These are phyloP conservation scores for Corylus americana DNA, from an alignment of 306 rosid genomes.

Conservation along the genomic window DNA sequence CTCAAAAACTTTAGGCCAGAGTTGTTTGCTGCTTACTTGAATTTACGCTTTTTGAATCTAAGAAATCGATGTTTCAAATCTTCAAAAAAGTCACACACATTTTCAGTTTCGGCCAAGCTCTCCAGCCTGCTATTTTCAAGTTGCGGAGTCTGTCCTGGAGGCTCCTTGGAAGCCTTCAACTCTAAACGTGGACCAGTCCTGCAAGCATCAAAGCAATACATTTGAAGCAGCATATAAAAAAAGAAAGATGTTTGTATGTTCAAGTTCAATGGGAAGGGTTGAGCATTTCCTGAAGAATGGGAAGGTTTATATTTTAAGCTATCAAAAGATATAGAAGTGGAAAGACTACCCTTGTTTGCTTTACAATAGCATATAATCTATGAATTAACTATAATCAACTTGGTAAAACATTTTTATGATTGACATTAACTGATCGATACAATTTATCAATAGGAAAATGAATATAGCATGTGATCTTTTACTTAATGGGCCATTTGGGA, in stretches of 20 bases:
- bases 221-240: not conserved
- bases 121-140: slow-evolving; percentile 41
- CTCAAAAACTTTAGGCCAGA: slow-evolving; percentile 19
- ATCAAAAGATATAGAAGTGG: no score
- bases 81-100: slow-evolving; percentile 52
- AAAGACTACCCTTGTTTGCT: no score
- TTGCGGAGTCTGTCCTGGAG: slow-evolving; percentile 51
- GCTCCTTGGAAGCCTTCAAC: slow-evolving; percentile 63
- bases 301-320: no score
- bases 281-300: no score
- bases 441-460: no score
- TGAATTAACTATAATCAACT: no score
- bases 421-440: no score
- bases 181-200: slow-evolving; percentile 50
- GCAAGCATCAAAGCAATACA: slow-evolving; percentile 29
- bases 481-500: no score
- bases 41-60: slow-evolving; percentile 65
- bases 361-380: no score
- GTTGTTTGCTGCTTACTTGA: slow-evolving; percentile 44
- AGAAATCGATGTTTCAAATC: slow-evolving; percentile 71
- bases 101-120: slow-evolving; percentile 42
- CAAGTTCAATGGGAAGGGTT: not conserved
- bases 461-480: no score
- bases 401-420: no score
- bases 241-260: slow-evolving; percentile 1